These are phyloP conservation scores for Soucietia sequanensis DNA, from an alignment of 805 yeast species.

Conservation along the genomic window DNA sequence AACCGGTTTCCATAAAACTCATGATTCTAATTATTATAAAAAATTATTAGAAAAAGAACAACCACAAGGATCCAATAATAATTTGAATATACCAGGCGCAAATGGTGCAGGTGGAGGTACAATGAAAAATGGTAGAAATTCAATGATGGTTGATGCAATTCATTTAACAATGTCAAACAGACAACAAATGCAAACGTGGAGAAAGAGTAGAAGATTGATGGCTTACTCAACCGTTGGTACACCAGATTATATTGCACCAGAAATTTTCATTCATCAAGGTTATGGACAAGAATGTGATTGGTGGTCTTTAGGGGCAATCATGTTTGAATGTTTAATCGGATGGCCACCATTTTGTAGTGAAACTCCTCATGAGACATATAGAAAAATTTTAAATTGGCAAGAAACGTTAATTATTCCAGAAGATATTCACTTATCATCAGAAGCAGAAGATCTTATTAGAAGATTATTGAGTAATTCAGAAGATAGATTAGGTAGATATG, in stretches of 20 bases:
- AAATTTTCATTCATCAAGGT: constrained; percentile 88
- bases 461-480: constrained; percentile 76
- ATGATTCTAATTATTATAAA: constrained; percentile 82
- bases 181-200: constrained; percentile 95
- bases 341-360: constrained; percentile 98
- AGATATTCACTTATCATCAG: constrained; percentile 85
- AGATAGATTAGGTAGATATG: constrained; percentile 76
- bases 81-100: constrained; percentile 8
- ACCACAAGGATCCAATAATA: constrained; percentile 7
- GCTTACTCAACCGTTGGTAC: constrained; percentile 97
- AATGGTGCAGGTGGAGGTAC: too few relatives aligned
- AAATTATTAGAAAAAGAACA: constrained; percentile 67
- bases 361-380: constrained; percentile 90
- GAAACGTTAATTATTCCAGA: constrained; percentile 87
- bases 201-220: constrained; percentile 87
- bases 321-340: constrained; percentile 94
- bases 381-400: constrained; percentile 88
- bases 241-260: constrained; percentile 96
- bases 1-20: constrained; percentile 92
- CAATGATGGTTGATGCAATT: constrained; percentile 90
- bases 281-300: constrained; percentile 97
- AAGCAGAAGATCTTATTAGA: constrained; percentile 82
- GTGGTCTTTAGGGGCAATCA: constrained; percentile 97
- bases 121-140: constrained; percentile 52
- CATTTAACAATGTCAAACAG: constrained; percentile 93